Conservation (phyloP, 176 grass and related monocot genomes). For the Neostapfia colusana region DNA sequence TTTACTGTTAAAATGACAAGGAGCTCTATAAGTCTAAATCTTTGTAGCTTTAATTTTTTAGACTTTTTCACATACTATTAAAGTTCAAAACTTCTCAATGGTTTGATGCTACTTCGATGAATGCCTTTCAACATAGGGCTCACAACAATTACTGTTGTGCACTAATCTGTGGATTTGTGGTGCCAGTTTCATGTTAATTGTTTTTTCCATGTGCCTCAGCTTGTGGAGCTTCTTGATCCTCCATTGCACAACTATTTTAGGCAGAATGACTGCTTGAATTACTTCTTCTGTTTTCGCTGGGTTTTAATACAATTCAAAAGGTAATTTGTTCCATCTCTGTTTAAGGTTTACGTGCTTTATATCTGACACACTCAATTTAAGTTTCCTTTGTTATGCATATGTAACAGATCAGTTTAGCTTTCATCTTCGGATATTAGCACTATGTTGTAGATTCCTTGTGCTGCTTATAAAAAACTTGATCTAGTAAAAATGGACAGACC, state of each 20-base stretch:
- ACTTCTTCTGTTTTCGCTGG: slow-evolving; percentile 99
- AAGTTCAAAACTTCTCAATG: background rate
- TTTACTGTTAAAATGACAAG: background rate
- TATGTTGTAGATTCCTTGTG: slow-evolving; percentile 16
- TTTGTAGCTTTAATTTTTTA: slow-evolving; percentile 21
- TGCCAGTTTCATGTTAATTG: slow-evolving; percentile 27
- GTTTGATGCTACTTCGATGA: background rate
- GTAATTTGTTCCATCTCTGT: slow-evolving; percentile 31
- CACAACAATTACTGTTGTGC: background rate
- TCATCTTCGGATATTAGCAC: background rate
- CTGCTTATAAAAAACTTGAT: background rate
- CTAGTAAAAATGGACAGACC: background rate
- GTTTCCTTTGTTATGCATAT: slow-evolving; percentile 6
- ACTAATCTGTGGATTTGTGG: slow-evolving; percentile 1
- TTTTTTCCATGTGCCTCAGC: slow-evolving; percentile 41
- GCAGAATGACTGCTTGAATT: slow-evolving; percentile 88
- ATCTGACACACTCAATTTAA: slow-evolving; percentile 3
- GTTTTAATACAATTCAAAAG: slow-evolving; percentile 99
- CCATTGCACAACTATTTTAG: slow-evolving; percentile 85
- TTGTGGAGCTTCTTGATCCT: slow-evolving; percentile 89
- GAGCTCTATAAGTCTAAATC: background rate
- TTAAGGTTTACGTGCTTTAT: slow-evolving; percentile 8
- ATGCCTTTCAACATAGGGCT: slow-evolving; percentile 13
- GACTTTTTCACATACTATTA: background rate
- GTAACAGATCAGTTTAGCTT: background rate